phyloP scores from a whole-genome alignment of 2,329 filamentous ascomycete genomes.

The Pseudopithomyces chartarum region DNA sequence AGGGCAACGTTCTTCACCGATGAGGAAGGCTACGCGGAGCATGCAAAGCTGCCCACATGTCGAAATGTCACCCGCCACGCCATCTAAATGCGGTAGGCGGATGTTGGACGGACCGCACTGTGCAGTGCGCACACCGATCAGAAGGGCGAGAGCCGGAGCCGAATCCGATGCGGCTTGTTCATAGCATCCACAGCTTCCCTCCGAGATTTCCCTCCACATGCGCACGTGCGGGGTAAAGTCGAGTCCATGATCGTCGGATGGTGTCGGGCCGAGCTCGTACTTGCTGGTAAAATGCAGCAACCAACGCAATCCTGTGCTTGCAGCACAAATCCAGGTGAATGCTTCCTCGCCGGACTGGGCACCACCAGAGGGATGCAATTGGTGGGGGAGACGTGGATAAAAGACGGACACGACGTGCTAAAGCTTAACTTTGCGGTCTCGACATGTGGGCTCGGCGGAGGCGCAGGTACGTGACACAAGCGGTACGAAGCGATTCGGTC shows the following conservation, averaged over 20 bases:
- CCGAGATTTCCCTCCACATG: not conserved
- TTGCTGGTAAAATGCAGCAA: not conserved
- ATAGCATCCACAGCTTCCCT: not conserved
- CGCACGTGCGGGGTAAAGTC: not conserved
- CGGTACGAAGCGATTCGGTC: not conserved
- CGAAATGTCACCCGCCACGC: slow-evolving; percentile 5
- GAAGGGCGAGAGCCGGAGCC: not conserved
- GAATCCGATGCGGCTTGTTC: not conserved
- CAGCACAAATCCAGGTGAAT: not conserved
- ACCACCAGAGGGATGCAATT: not conserved
- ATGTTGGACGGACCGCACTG: slow-evolving; percentile 17
- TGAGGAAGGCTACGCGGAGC: not conserved
- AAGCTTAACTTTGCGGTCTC: not conserved
- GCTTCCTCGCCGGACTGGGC: not conserved
- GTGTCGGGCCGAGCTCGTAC: not conserved
- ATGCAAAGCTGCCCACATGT: not conserved
- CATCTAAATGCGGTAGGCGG: not conserved
- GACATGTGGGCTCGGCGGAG: not conserved
- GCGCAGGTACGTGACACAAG: slow-evolving; percentile 4
- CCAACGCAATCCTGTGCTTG: not conserved
- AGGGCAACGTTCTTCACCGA: slow-evolving; percentile 5
- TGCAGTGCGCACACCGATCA: slow-evolving; percentile 20
- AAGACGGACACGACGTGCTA: not conserved
- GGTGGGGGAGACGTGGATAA: not conserved
- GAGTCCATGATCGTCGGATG: not conserved